Conservation (phyloP, 441 rosid genomes). For the Viola pubescens region DNA sequence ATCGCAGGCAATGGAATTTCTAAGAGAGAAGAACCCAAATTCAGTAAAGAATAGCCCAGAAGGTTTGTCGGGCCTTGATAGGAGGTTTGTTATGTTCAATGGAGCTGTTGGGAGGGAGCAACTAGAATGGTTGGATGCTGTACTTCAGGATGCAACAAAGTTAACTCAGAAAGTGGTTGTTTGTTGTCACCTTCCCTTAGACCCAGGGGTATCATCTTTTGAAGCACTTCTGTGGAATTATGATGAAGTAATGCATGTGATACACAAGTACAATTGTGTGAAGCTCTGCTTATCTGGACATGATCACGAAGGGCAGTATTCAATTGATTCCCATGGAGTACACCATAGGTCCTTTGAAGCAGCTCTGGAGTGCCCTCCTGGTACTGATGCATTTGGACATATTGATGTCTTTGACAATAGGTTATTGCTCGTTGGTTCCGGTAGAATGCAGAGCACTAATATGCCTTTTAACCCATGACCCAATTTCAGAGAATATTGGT, state of each 20-base stretch:
- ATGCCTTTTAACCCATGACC: constrained; percentile 28
- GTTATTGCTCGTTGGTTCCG: constrained; percentile 54
- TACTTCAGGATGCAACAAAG: constrained; percentile 58
- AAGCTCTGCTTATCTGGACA: constrained; percentile 83
- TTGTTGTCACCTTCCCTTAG: constrained; percentile 77
- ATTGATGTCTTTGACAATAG: constrained; percentile 59
- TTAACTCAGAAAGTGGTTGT: constrained; percentile 60
- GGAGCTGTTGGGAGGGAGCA: constrained; percentile 86
- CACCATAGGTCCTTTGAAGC: constrained; percentile 86
- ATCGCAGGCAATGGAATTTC: constrained; percentile 56
- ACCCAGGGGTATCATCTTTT: constrained; percentile 40
- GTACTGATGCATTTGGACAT: constrained; percentile 65
- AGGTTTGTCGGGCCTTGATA: constrained; percentile 54
- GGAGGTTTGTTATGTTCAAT: constrained; percentile 82
- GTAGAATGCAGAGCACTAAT: constrained; percentile 48
- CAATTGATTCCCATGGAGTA: constrained; percentile 64
- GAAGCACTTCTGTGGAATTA: constrained; percentile 81
- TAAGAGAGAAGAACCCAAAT: constrained; percentile 65
- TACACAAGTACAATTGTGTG: constrained; percentile 58
- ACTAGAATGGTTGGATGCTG: constrained; percentile 62
- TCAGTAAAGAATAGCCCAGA: constrained; percentile 68
- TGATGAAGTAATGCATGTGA: constrained; percentile 65
- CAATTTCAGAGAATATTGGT: neutral
- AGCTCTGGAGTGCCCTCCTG: constrained; percentile 85
- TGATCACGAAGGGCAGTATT: constrained; percentile 68